phyloP scores from a whole-genome alignment of 2,329 filamentous ascomycete genomes.

The Epicoccum sorghinum region DNA sequence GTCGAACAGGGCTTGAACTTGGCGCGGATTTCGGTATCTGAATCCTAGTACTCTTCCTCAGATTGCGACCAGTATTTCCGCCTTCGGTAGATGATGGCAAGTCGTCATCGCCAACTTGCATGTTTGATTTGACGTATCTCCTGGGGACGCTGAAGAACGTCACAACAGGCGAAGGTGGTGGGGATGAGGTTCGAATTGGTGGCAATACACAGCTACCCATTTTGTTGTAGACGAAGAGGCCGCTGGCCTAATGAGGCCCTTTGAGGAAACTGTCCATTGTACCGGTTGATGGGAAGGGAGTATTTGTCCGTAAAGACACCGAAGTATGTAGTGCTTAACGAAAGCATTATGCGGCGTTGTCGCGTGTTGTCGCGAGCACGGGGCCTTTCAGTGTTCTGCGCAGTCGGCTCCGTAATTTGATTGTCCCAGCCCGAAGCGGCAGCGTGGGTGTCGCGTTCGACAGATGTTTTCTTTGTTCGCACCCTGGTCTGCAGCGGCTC shows the following conservation, averaged over 20 bases:
- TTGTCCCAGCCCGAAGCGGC: slow-evolving; percentile 45
- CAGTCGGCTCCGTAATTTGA: slow-evolving; percentile 39
- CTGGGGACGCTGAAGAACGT: slow-evolving; percentile 44
- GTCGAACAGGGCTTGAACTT: slow-evolving; percentile 17
- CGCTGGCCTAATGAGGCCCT: slow-evolving; percentile 37
- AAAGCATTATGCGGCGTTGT: slow-evolving; percentile 38
- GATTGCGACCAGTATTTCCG: slow-evolving; percentile 24
- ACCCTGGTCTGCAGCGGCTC: slow-evolving; percentile 40
- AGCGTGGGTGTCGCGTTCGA: slow-evolving; percentile 31
- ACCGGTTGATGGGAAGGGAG: slow-evolving; percentile 36
- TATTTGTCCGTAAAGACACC: slow-evolving; percentile 15
- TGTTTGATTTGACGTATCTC: slow-evolving; percentile 43
- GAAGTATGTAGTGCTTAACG: slow-evolving; percentile 23
- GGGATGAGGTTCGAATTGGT: slow-evolving; percentile 33
- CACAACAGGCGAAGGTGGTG: slow-evolving; percentile 32
- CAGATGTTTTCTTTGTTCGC: slow-evolving; percentile 46
- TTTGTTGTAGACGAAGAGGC: slow-evolving; percentile 31
- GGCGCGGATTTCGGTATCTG: slow-evolving; percentile 33
- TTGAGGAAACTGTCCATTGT: slow-evolving; percentile 45
- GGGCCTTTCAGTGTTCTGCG: slow-evolving; percentile 14
- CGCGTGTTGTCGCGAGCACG: slow-evolving; percentile 17
- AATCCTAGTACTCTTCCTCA: slow-evolving; percentile 40
- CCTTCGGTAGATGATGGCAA: slow-evolving; percentile 28
- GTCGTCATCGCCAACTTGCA: slow-evolving; percentile 32
- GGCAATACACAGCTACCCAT: slow-evolving; percentile 45